Base-by-base conservation (phyloP, 202 grass and related monocot genomes). In the Eragrostis tef region DNA sequence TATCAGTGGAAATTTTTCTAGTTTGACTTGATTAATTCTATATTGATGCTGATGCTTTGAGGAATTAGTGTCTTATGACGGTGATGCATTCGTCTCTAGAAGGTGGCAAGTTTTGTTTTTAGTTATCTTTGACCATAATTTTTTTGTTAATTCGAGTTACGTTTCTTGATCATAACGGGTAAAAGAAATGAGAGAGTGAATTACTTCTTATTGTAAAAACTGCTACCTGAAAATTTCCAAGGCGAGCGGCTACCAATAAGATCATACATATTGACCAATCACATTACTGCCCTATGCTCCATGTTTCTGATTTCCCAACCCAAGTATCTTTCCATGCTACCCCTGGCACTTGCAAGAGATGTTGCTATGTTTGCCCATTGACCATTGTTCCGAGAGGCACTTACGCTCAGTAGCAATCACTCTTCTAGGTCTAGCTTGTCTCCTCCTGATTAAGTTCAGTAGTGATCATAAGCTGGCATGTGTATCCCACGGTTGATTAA, bases 1-100 rank as follows among this genome's bases (percentile, higher is more conserved):
- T 42, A 53, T 69, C 20, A 10, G 4, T 57, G 11, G 16, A 21
- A 74, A 49, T 46, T 68, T 58, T 25, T 51, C 9, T 66, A 6
- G 11, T 68, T 67, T 79, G 24, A 48, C 86, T 51, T 48, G 41
- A 15, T 71, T 36, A 20, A 36, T 84, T 85, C 49, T 85, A 8
- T 43, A 29, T 62, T 73, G 74, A 83, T 41, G 13, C 64, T 79
- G 74, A 75, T 86, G 74, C 24, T 83, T 48, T 79, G 46, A 63
- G 61, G 60, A 86, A 81, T 81, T 81, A 63, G 61, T 11, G 3
- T 73, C 44, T 68, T 39, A 11, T 31, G 65, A 86, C 13, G 26
- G n/a, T 67, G 58, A 77, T 52, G 29, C 66, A 36, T 60, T 67
- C 26, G 44, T 22, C 51, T 31, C 44, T 75, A 20, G 14, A 84